Evolutionary conservation across 495 filamentous ascomycete genomes (phyloP).

Genomic region (Penicillium nucicola): DNA sequence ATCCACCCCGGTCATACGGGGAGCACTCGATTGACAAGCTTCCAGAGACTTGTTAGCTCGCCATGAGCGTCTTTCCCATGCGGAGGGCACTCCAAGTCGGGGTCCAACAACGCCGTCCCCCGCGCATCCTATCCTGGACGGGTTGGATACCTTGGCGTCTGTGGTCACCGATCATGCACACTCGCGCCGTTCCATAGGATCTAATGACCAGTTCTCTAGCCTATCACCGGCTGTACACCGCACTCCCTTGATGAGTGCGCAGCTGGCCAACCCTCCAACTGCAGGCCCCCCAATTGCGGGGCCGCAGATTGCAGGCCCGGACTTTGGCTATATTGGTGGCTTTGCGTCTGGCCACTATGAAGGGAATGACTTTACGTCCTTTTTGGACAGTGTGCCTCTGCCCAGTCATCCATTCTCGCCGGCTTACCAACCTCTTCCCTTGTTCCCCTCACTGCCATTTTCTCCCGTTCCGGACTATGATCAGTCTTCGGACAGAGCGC

Average conservation of each 20-base stretch:
- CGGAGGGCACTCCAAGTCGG: constrained; percentile 12
- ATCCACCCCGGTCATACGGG: not conserved
- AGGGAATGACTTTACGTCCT: constrained; percentile 40
- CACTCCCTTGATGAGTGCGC: constrained; percentile 8
- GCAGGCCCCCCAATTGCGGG: constrained; percentile 17
- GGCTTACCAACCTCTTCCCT: constrained; percentile 36
- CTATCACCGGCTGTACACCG: constrained; percentile 11
- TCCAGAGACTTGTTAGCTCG: constrained; percentile 34
- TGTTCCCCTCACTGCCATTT: constrained; percentile 34
- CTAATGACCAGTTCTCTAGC: constrained; percentile 8
- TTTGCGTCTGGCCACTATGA: constrained; percentile 21
- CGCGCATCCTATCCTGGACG: constrained; percentile 20
- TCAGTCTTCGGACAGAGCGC: constrained; percentile 18
- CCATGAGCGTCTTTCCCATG: constrained; percentile 36
- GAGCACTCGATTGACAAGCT: not conserved
- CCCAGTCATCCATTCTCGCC: constrained; percentile 41
- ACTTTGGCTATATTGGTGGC: constrained; percentile 28
- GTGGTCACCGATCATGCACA: constrained; percentile 26
- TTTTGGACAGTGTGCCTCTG: constrained; percentile 39
- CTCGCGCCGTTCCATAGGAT: constrained; percentile 5
- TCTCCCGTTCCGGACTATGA: constrained; percentile 30
- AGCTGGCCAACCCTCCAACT: constrained; percentile 13
- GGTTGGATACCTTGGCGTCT: constrained; percentile 35
- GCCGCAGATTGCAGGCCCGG: constrained; percentile 11
- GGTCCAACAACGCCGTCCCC: constrained; percentile 19